Evolutionary conservation across 805 yeast species (phyloP).

Genomic region (Barnettozyma salicaria): DNA sequence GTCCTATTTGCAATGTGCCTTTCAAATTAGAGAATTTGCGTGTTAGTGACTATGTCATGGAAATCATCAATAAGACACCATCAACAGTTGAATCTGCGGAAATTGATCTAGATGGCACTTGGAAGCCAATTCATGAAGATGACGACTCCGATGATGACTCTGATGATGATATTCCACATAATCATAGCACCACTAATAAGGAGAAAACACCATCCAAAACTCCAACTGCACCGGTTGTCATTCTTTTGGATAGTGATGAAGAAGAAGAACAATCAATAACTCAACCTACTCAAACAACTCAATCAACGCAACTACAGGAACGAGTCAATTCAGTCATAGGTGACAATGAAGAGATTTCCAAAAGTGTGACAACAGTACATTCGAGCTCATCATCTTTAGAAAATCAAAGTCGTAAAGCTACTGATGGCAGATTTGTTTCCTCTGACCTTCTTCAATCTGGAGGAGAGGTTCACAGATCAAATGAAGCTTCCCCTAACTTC

Average conservation of each 20-base stretch:
- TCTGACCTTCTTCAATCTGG: no score
- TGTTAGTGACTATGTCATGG: conserved; percentile 66
- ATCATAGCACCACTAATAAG: conserved; percentile 2
- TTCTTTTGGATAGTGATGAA: conserved; percentile 46
- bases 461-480: no score
- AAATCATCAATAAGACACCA: conserved; percentile 48
- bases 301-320: not conserved
- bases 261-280: conserved; percentile 21
- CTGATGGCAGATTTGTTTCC: no score
- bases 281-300: conserved; percentile 4
- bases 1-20: conserved; percentile 69
- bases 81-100: conserved; percentile 60
- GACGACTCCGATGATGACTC: conserved; percentile 17
- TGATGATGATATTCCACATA: conserved; percentile 9
- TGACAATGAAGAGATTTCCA: not conserved
- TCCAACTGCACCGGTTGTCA: conserved; percentile 33
- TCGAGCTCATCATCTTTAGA: no score
- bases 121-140: conserved; percentile 42
- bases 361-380: no score
- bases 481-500: no score
- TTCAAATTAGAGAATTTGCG: conserved; percentile 54
- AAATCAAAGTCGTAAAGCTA: no score
- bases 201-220: conserved; percentile 4
- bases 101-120: conserved; percentile 64
- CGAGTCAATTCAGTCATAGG: no score